These are phyloP conservation scores for Cylindricascospora bacillispora DNA, from an alignment of 1,139 yeast genomes.

Conservation along the genomic window DNA sequence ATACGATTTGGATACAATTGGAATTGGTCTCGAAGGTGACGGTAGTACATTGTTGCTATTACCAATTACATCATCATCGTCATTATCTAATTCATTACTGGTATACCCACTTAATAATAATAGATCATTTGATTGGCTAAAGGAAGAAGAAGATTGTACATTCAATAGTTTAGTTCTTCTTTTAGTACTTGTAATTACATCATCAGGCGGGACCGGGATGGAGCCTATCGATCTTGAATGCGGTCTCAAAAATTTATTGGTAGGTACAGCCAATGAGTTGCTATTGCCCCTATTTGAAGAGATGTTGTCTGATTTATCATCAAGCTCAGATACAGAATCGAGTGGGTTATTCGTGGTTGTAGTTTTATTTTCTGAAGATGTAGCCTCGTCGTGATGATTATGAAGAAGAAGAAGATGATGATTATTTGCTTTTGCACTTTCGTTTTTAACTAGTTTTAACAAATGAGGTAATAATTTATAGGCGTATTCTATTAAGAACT, in stretches of 20 bases:
- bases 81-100: slow-evolving; percentile 2
- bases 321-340: too few species aligned
- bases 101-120: slow-evolving; percentile 2
- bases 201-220: slow-evolving; percentile 39
- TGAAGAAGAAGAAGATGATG: too few species aligned
- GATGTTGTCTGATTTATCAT: slow-evolving; percentile 1
- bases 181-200: slow-evolving; percentile 25
- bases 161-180: slow-evolving; percentile 18
- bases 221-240: slow-evolving; percentile 51
- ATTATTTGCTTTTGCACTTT: too few species aligned
- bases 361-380: too few species aligned
- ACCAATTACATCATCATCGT: slow-evolving; percentile 1
- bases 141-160: too few species aligned
- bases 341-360: neutral
- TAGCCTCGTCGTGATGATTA: too few species aligned
- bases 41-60: slow-evolving; percentile 6
- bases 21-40: slow-evolving; percentile 1
- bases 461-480: slow-evolving; percentile 59
- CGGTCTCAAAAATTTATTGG: slow-evolving; percentile 27
- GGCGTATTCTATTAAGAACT: slow-evolving; percentile 78
- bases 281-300: slow-evolving; percentile 1
- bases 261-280: slow-evolving; percentile 5
- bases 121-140: slow-evolving; percentile 1
- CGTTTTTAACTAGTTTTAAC: slow-evolving; percentile 24
- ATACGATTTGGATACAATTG: too few species aligned